Base-by-base conservation (phyloP, 176 grass and related monocot species). In the Eleusine indica region DNA sequence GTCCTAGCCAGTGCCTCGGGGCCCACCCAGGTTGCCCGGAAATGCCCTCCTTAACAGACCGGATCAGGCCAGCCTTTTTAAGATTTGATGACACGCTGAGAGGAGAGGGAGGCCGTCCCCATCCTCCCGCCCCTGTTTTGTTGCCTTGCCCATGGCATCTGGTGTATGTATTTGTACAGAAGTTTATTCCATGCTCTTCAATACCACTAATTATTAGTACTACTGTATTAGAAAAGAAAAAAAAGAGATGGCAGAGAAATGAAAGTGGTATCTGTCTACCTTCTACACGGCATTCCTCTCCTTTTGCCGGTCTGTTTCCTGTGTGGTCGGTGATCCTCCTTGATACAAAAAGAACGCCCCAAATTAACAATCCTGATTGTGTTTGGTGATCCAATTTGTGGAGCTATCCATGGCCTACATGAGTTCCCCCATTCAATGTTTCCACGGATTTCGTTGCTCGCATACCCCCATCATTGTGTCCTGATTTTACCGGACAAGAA, bases 11-110 rank as follows among this genome's bases (percentile, higher is more conserved):
- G 53, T 73, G 25, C 64, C 32, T 83, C 70, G 75, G 77, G 83
- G 28, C 82, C 84, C 66, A 81, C 76, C 80, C 82, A 87, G 81
- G 86, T 83, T 94, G 82, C 79, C 91, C 88, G 66, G 69, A 88
- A 86, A 86, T 86, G 74, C 91, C 88, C 88, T 88, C 70, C 81
- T 77, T 89, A 94, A 91, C 86, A 82, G 86, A 94, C 84, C 86
- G 53, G 83, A 94, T 91, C 76, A 83, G 84, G 66, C 52, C 71
- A 82, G 73, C 68, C 79, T 85, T 87, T 79, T 78, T 66, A 87
- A 79, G 86, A 92, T 60, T 60, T 91, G 54, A 87, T 85, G 84
- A 83, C 87, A 83, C 75, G 73, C 60, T 68, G 57, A 7, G 64
- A 0, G 18, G 0, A 9, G 12, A 35, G 32, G 32, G 32, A 35